These are phyloP conservation scores for Boechera retrofracta DNA, from an alignment of 345 rosid species.

Conservation along the genomic window DNA sequence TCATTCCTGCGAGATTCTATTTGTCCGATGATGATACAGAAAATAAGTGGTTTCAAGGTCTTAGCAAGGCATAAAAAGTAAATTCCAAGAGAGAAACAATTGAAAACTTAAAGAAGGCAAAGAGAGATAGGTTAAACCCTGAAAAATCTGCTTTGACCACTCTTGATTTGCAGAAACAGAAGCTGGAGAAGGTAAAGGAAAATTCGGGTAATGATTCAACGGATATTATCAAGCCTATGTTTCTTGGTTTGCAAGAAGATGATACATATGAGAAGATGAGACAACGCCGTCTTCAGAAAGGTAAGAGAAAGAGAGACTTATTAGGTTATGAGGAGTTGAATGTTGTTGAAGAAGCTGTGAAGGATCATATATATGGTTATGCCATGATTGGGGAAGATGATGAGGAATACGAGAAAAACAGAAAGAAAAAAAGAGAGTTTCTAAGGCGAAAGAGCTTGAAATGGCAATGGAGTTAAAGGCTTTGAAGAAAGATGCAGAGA, in stretches of 20 bases:
- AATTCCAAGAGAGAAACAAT: slow-evolving; percentile 60
- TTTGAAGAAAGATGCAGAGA: slow-evolving; percentile 65
- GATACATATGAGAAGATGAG: slow-evolving; percentile 77
- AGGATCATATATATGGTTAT: slow-evolving; percentile 63
- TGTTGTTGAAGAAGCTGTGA: slow-evolving; percentile 37
- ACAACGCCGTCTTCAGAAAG: slow-evolving; percentile 49
- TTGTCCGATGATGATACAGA: slow-evolving; percentile 67
- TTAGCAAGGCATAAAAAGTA: slow-evolving; percentile 61
- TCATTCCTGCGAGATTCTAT: slow-evolving; percentile 73
- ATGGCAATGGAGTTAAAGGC: slow-evolving; percentile 56
- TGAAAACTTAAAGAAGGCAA: slow-evolving; percentile 69
- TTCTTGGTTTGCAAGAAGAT: slow-evolving; percentile 50
- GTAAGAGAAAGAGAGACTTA: slow-evolving; percentile 19
- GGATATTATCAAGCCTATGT: slow-evolving; percentile 37
- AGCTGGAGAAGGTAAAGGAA: slow-evolving; percentile 59
- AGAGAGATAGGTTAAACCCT: slow-evolving; percentile 67
- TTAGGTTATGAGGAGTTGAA: slow-evolving; percentile 17
- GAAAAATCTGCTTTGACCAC: slow-evolving; percentile 56
- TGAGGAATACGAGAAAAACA: slow-evolving; percentile 45
- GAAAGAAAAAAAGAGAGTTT: slow-evolving; percentile 51
- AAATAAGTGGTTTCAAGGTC: slow-evolving; percentile 70
- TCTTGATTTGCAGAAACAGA: slow-evolving; percentile 63
- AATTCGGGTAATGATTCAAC: slow-evolving; percentile 12
- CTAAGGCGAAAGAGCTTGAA: slow-evolving; percentile 65
- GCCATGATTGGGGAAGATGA: slow-evolving; percentile 62